Percentiles rank a stretch among this genome's conserved stretches.
phyloP scores from a whole-genome alignment of 139 green algal genomes.

The Tetraselmis striata region DNA sequence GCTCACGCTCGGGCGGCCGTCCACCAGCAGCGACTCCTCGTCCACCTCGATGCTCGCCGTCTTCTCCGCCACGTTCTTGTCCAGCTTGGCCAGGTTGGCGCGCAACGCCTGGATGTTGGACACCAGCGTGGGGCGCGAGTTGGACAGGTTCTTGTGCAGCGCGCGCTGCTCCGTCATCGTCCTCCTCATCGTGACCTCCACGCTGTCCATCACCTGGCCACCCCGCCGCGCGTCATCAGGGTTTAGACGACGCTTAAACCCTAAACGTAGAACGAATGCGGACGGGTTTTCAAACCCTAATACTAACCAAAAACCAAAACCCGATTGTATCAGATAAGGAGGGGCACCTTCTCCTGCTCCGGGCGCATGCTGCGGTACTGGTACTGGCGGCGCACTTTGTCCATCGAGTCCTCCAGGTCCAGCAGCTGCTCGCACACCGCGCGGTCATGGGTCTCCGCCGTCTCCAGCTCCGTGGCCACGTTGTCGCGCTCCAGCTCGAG shows the following conservation, averaged over 20 bases:
- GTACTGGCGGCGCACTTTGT: neutral
- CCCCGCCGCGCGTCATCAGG: too few species aligned
- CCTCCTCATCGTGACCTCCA: neutral
- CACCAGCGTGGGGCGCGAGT: neutral
- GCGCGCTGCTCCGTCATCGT: neutral
- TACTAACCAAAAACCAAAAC: too few species aligned
- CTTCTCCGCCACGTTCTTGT: neutral
- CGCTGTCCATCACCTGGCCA: neutral
- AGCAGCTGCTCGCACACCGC: neutral
- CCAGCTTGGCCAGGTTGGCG: neutral
- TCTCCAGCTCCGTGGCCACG: neutral
- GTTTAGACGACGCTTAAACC: too few species aligned
- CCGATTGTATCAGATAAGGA: too few species aligned
- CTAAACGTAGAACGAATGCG: too few species aligned
- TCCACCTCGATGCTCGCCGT: neutral
- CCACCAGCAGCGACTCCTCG: neutral
- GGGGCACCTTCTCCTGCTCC: neutral
- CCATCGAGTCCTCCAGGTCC: neutral
- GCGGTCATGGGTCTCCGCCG: neutral
- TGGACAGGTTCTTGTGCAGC: neutral
- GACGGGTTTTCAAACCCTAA: too few species aligned
- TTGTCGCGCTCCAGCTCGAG: neutral
- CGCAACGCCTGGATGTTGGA: neutral
- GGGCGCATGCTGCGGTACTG: neutral
- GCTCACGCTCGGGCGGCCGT: neutral